A percentile compares a stretch with the other conserved stretches of the same genome.
These are phyloP conservation scores for Grifola frondosa DNA, from an alignment of 1,284 basidiomycete species.

Conservation along the genomic window DNA sequence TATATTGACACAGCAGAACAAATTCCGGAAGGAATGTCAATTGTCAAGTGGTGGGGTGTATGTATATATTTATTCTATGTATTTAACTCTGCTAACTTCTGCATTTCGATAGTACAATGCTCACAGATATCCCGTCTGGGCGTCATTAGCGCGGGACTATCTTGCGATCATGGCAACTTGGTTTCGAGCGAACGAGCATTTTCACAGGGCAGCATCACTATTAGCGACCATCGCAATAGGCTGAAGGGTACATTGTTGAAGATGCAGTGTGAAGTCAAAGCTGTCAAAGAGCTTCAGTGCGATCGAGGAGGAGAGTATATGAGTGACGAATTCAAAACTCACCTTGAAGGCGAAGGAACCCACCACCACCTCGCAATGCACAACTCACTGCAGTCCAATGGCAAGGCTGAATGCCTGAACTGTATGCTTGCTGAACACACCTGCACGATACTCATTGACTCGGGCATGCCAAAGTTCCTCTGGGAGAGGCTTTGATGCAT, in stretches of 20 bases:
- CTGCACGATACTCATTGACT: slow-evolving; percentile 22
- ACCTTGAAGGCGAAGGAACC: slow-evolving; percentile 13
- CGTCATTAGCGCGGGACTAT: slow-evolving; percentile 18
- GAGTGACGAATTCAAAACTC: slow-evolving; percentile 9
- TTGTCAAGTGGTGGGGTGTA: slow-evolving; percentile 36
- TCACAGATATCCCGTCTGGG: slow-evolving; percentile 15
- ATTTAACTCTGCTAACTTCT: too few relatives aligned
- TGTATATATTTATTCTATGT: too few relatives aligned
- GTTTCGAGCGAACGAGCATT: slow-evolving; percentile 15
- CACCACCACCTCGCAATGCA: slow-evolving; percentile 13
- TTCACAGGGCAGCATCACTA: too few relatives aligned
- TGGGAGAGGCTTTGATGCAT: slow-evolving; percentile 40
- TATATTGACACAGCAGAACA: slow-evolving; percentile 24
- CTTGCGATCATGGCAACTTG: slow-evolving; percentile 21
- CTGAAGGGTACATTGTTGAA: slow-evolving; percentile 21
- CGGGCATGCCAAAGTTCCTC: slow-evolving; percentile 32
- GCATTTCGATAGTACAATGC: slow-evolving; percentile 14
- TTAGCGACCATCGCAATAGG: slow-evolving; percentile 15
- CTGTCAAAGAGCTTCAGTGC: slow-evolving; percentile 14
- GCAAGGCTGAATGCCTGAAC: slow-evolving; percentile 39
- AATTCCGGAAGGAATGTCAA: slow-evolving; percentile 19
- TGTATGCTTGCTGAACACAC: slow-evolving; percentile 25
- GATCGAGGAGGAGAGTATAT: slow-evolving; percentile 23
- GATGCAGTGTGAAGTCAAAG: slow-evolving; percentile 5
- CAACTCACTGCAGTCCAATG: slow-evolving; percentile 38